phyloP scores from a whole-genome alignment of 805 yeast species.

The Candida andamanensis region DNA sequence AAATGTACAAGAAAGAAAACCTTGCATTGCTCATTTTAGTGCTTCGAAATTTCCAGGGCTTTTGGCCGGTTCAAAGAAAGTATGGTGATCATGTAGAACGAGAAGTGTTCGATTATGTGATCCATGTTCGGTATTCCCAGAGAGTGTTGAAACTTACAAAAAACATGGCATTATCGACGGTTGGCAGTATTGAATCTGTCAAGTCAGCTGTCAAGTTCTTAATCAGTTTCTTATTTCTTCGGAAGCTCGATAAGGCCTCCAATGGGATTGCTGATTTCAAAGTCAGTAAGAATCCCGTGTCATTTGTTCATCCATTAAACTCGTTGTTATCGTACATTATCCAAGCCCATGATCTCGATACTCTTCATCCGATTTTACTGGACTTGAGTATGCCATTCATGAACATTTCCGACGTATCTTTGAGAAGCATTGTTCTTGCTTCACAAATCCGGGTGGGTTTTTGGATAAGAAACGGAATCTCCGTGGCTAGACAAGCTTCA shows the following conservation, averaged over 20 bases:
- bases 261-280: constrained; percentile 30
- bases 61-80: constrained; percentile 51
- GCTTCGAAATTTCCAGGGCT: constrained; percentile 54
- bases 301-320: constrained; percentile 58
- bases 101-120: constrained; percentile 47
- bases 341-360: constrained; percentile 24
- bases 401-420: constrained; percentile 49
- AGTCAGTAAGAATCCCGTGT: constrained; percentile 47
- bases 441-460: constrained; percentile 59
- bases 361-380: constrained; percentile 12
- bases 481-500: constrained; percentile 46
- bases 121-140: constrained; percentile 46
- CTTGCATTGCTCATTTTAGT: constrained; percentile 41
- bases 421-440: constrained; percentile 56
- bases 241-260: constrained; percentile 18
- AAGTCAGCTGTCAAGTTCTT: constrained; percentile 29
- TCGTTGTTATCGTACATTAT: constrained; percentile 47
- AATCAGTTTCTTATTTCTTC: constrained; percentile 23
- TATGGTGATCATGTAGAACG: constrained; percentile 64
- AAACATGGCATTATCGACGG: constrained; percentile 21
- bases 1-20: constrained; percentile 24
- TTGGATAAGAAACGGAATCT: constrained; percentile 72
- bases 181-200: constrained; percentile 10
- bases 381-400: constrained; percentile 30
- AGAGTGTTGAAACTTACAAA: constrained; percentile 40